Evolutionary conservation across 1,139 yeast species (phyloP), one percentile per base, ranked within the genome.

Genomic region (Scheffersomyces quercinus): DNA sequence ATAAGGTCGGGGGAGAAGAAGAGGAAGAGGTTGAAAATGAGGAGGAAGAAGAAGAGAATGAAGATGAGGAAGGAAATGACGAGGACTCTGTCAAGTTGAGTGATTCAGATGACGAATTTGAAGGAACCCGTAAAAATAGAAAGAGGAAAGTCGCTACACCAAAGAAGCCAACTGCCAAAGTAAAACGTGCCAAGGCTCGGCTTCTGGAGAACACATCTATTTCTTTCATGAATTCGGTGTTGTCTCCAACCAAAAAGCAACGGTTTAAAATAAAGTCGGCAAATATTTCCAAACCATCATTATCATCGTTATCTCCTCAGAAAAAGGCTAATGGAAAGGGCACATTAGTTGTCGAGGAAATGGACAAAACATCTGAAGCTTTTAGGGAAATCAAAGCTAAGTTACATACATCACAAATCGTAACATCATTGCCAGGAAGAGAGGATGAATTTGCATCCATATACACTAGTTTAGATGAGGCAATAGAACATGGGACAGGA

Each of bases 391-490:
- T 87, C 5, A 78, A 82, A 51, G 78, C 78, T 8, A 73, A 73
- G 45, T 64, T 87, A 12, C 93, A 87, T 50, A 80, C 88, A 0
- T 78, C 88, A 1, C 73, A 85, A 2, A 77, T 81, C 35, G 70
- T 88, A 2, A 75, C 78, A 11, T 69, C 83, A 0, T 70, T 93
- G 40, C 98, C 97, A 0, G 91, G 98, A 48, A 77, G 99, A 49
- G 98, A 90, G 51, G 79, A 80, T 30, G 97, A 93, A 60, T 90
- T 86, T 60, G 79, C 84, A n/a, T 78, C 84, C 44, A 70, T 93
- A 7, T 87, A 83, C 59, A 64, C 81, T 42, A 82, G 83, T 39
- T 63, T 93, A n/a, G 93, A 89, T 55, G 75, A 82, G 40, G 89
- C 97, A 1, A 81, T 93, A 29, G 76, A 77, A 42, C 78, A 85